Evolutionary conservation across 1,284 basidiomycete genomes (phyloP).

Genomic region (Cutaneotrichosporon sp.): DNA sequence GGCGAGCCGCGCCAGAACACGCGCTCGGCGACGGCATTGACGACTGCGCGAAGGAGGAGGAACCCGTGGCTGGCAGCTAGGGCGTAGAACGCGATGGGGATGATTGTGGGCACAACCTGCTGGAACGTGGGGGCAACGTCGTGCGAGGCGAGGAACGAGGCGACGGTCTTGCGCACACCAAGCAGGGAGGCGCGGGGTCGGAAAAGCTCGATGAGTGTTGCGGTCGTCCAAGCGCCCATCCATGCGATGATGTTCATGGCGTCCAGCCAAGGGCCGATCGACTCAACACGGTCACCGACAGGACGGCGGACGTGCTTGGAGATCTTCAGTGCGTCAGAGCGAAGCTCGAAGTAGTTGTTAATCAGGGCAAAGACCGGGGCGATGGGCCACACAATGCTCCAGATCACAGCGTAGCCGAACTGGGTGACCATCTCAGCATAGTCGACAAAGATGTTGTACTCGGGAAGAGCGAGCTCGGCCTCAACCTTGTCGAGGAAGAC

Average conservation of each 20-base stretch:
- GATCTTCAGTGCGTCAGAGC: slow-evolving; percentile 94
- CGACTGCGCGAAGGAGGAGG: slow-evolving; percentile 59
- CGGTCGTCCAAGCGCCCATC: slow-evolving; percentile 77
- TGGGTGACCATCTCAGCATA: slow-evolving; percentile 91
- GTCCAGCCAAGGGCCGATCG: slow-evolving; percentile 91
- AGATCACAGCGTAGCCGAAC: slow-evolving; percentile 86
- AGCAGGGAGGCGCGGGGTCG: slow-evolving; percentile 40
- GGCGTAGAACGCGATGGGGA: slow-evolving; percentile 67
- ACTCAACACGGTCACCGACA: slow-evolving; percentile 77
- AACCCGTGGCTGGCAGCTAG: slow-evolving; percentile 76
- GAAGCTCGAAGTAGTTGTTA: slow-evolving; percentile 83
- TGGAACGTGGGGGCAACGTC: slow-evolving; percentile 26
- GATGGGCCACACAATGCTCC: slow-evolving; percentile 92
- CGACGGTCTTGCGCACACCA: slow-evolving; percentile 14
- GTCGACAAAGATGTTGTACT: slow-evolving; percentile 74
- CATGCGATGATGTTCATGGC: slow-evolving; percentile 80
- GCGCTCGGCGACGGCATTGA: slow-evolving; percentile 66
- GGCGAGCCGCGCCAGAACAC: slow-evolving; percentile 66
- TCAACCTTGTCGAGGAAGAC: slow-evolving; percentile 64
- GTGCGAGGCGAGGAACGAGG: slow-evolving; percentile 33
- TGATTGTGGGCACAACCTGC: slow-evolving; percentile 47
- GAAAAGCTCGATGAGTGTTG: slow-evolving; percentile 81
- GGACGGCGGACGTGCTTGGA: slow-evolving; percentile 78
- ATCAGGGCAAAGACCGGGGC: slow-evolving; percentile 56
- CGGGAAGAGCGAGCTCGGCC: slow-evolving; percentile 70